These are phyloP conservation scores for Sordariomycetes sp. DNA, from an alignment of 2,329 filamentous ascomycete genomes.

Conservation along the genomic window DNA sequence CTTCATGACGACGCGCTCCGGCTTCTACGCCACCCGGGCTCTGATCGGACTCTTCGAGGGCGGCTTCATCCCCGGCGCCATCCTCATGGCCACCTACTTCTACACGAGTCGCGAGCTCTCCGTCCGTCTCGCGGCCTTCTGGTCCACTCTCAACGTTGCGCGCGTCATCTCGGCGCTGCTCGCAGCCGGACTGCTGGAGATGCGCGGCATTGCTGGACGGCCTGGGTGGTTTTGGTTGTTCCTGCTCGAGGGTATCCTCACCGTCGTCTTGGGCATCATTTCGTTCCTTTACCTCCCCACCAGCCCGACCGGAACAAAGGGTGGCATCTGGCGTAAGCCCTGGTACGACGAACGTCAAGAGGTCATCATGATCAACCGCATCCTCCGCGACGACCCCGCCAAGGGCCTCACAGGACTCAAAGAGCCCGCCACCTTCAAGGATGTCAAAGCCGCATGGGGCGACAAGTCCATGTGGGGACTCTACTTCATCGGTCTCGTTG, in stretches of 20 bases:
- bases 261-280: conserved; percentile 40
- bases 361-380: conserved; percentile 58
- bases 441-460: conserved; percentile 32
- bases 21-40: conserved; percentile 41
- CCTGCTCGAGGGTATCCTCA: conserved; percentile 31
- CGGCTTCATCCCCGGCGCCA: conserved; percentile 49
- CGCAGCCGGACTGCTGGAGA: conserved; percentile 35
- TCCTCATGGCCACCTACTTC: conserved; percentile 63
- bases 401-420: conserved; percentile 34
- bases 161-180: conserved; percentile 37
- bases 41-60: conserved; percentile 45
- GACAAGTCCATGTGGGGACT: conserved; percentile 40
- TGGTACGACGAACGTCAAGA: conserved; percentile 63
- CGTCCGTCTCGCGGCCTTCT: conserved; percentile 59
- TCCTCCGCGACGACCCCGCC: conserved; percentile 43
- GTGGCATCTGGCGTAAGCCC: conserved; percentile 49
- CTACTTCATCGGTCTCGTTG: conserved; percentile 37
- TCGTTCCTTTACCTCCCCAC: conserved; percentile 52
- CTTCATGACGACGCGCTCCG: conserved; percentile 35
- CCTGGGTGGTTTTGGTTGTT: conserved; percentile 49
- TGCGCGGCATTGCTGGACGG: conserved; percentile 36
- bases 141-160: conserved; percentile 40
- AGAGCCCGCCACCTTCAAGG: conserved; percentile 29
- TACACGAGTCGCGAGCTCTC: conserved; percentile 62
- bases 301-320: conserved; percentile 57